Evolutionary conservation across 495 filamentous ascomycete genomes (phyloP).

Genomic region (Aspergillus nanangensis): DNA sequence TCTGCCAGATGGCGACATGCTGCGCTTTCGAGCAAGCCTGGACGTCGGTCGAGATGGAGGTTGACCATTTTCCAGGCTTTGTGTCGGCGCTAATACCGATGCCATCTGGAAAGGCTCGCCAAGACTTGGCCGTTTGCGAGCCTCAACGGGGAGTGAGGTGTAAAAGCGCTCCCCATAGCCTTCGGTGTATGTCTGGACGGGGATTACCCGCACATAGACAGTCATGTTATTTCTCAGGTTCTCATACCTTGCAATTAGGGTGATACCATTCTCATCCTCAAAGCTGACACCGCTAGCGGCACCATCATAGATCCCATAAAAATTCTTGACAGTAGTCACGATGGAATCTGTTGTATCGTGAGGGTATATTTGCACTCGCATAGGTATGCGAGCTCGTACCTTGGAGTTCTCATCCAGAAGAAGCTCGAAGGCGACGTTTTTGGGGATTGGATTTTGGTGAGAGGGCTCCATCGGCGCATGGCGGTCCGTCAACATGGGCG

Average conservation of each 20-base stretch:
- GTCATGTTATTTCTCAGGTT: constrained; percentile 87
- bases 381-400: constrained; percentile 73
- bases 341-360: constrained; percentile 96
- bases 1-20: constrained; percentile 74
- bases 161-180: constrained; percentile 36
- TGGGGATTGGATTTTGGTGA: constrained; percentile 56
- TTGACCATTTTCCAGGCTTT: constrained; percentile 49
- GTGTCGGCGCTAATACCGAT: constrained; percentile 42
- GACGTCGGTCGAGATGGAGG: constrained; percentile 63
- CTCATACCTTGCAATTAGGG: constrained; percentile 90
- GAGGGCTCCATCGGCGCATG: constrained; percentile 34
- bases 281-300: constrained; percentile 78
- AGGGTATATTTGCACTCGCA: constrained; percentile 86
- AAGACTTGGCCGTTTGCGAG: constrained; percentile 44
- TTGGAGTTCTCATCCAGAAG: constrained; percentile 69
- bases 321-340: constrained; percentile 94
- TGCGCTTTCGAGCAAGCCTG: constrained; percentile 66
- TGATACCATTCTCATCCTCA: constrained; percentile 80
- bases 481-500: constrained; percentile 25
- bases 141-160: constrained; percentile 33
- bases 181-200: constrained; percentile 46
- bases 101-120: constrained; percentile 56
- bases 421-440: constrained; percentile 82
- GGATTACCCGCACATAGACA: constrained; percentile 81
- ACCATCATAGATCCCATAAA: constrained; percentile 85